Base-by-base conservation (phyloP, 306 rosid genomes). In the Begonia peltatifolia region DNA sequence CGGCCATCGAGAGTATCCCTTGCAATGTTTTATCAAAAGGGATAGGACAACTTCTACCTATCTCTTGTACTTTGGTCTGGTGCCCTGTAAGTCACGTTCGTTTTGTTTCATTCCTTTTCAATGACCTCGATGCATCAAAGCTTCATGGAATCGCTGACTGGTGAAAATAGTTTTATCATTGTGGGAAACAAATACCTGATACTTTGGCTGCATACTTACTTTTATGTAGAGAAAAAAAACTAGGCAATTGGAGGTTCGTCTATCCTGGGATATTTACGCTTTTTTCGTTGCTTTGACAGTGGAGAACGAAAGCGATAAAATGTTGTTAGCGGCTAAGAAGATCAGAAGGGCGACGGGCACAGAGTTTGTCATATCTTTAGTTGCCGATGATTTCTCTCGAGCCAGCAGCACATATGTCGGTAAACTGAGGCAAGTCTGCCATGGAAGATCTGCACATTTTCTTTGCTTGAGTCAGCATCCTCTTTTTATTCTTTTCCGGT, bases 1-100 rank as follows among this genome's bases (percentile, higher is more conserved):
- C 23, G 97, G 95, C 47, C 92, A 94, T 52, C 90, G 94, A 0
- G 85, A 80, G 25, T 68, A 76, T 64, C 87, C 85, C 6, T 66
- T 90, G 11, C 97, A 85, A 56, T 90, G 95, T 73, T 90, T 72
- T 60, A 85, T 90, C 53, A 74, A 59, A 73, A 85, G 97, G 79
- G 71, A 80, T 58, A 74, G 90, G 80, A 83, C 77, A 47, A 76
- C 86, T 67, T 78, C 84, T 43, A 75, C 81, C 16, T 90, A 68
- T 71, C 65, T 64, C 38, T 76, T 90, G 68, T 74, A 74, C 75
- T 73, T 67, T 6, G 93, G 94, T 57, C 69, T 83, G 69, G 69
- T 69, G 51, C 95, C 97, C 46, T 67, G 97, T 90, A 78, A 82
- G 97, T 74, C 25, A 36, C 46, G 25, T 53, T 42, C 50, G 35